Evolutionary conservation across 768 basidiomycete genomes (phyloP).

Genomic region (Leccinum barrowsii): DNA sequence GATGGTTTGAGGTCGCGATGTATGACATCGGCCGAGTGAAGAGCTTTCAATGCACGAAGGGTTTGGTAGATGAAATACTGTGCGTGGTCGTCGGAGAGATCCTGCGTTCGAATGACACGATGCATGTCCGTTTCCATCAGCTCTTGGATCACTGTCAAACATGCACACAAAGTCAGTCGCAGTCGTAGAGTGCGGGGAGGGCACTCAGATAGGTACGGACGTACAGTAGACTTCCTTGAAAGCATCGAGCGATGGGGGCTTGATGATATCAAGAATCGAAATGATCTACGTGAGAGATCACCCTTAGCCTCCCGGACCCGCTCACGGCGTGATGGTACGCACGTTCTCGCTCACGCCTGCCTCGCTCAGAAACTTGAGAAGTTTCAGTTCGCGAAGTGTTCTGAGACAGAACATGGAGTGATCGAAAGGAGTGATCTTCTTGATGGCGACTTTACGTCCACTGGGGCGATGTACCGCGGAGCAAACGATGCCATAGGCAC

Average conservation of each 20-base stretch:
- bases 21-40: conserved; percentile 95
- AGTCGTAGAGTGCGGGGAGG: neutral
- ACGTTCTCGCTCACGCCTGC: conserved; percentile 89
- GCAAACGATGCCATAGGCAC: conserved; percentile 94
- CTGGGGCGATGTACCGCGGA: conserved; percentile 87
- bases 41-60: conserved; percentile 89
- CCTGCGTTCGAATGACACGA: conserved; percentile 92
- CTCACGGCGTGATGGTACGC: conserved; percentile 9
- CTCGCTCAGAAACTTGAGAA: conserved; percentile 81
- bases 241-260: conserved; percentile 70
- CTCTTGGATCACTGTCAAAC: conserved; percentile 73
- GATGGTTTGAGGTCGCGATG: conserved; percentile 97
- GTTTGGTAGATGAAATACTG: conserved; percentile 96
- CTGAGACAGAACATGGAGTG: conserved; percentile 93
- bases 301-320: neutral
- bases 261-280: conserved; percentile 85
- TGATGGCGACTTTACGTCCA: conserved; percentile 92
- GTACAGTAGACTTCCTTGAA: conserved; percentile 84
- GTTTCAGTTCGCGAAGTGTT: conserved; percentile 84
- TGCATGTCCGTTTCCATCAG: conserved; percentile 97
- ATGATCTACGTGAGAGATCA: conserved; percentile 57
- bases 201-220: conserved; percentile 21
- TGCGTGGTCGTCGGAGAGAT: conserved; percentile 92
- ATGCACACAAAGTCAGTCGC: neutral
- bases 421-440: conserved; percentile 94